Conservation (phyloP, 768 basidiomycete species). For the Mycena pura region DNA sequence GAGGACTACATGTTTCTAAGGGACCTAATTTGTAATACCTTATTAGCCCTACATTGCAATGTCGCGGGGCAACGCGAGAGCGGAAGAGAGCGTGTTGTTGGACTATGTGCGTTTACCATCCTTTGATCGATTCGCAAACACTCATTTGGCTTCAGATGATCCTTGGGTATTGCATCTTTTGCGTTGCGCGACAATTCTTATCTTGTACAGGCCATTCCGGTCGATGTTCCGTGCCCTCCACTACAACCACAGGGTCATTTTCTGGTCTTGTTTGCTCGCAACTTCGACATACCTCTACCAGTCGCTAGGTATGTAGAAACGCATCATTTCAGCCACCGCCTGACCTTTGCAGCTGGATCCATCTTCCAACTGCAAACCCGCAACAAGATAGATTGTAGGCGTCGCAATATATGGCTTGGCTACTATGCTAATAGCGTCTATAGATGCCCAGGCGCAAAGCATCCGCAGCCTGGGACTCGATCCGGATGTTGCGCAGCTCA, state of each 20-base stretch:
- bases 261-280: slow-evolving; percentile 58
- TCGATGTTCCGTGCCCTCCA: slow-evolving; percentile 52
- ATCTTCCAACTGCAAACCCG: slow-evolving; percentile 44
- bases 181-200: neutral
- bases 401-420: neutral
- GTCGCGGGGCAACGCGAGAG: slow-evolving; percentile 56
- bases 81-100: slow-evolving; percentile 66
- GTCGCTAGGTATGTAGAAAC: slow-evolving; percentile 60
- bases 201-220: slow-evolving; percentile 46
- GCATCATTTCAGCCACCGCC: too few species aligned
- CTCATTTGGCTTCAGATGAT: slow-evolving; percentile 41
- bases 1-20: slow-evolving; percentile 19
- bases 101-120: slow-evolving; percentile 59
- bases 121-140: neutral
- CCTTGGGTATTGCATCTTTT: slow-evolving; percentile 43
- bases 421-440: neutral
- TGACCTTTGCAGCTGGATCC: slow-evolving; percentile 51
- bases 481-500: slow-evolving; percentile 50
- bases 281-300: slow-evolving; percentile 56
- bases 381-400: slow-evolving; percentile 24
- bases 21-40: slow-evolving; percentile 8
- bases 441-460: slow-evolving; percentile 50
- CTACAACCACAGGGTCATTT: slow-evolving; percentile 61
- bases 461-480: slow-evolving; percentile 51
- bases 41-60: slow-evolving; percentile 67